phyloP scores from a whole-genome alignment of 23 red algal genomes.

The Agarophyton chilense region DNA sequence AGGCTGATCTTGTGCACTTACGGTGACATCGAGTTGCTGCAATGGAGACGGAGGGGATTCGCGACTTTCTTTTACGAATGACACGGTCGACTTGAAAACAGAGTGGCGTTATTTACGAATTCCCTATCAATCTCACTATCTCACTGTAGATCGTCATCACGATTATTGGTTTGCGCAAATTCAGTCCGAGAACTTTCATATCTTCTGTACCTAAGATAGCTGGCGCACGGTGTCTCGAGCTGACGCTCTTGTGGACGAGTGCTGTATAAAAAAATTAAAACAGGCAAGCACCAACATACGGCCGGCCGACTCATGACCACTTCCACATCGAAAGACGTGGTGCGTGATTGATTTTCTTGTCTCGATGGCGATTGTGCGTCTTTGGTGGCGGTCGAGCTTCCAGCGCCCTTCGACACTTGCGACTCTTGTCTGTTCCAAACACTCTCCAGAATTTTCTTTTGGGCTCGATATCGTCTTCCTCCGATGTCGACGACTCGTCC shows the following conservation, averaged over 20 bases:
- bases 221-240: not conserved
- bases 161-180: not conserved
- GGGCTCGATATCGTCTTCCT: constrained; percentile 11
- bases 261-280: not conserved
- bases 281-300: not conserved
- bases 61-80: no score
- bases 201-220: not conserved
- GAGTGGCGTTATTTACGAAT: no score
- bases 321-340: constrained; percentile 38
- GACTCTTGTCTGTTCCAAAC: not conserved
- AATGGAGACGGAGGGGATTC: no score
- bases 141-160: no score
- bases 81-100: no score
- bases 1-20: no score
- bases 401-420: not conserved
- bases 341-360: not conserved
- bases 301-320: constrained; percentile 14
- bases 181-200: not conserved
- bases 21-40: no score
- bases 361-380: constrained; percentile 5
- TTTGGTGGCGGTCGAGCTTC: not conserved
- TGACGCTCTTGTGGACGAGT: not conserved
- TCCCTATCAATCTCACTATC: no score
- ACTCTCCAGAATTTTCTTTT: not conserved
- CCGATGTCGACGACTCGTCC: not conserved